Evolutionary conservation across 2,329 filamentous ascomycete genomes (phyloP).

Genomic region (Sporothrix dimorphospora): DNA sequence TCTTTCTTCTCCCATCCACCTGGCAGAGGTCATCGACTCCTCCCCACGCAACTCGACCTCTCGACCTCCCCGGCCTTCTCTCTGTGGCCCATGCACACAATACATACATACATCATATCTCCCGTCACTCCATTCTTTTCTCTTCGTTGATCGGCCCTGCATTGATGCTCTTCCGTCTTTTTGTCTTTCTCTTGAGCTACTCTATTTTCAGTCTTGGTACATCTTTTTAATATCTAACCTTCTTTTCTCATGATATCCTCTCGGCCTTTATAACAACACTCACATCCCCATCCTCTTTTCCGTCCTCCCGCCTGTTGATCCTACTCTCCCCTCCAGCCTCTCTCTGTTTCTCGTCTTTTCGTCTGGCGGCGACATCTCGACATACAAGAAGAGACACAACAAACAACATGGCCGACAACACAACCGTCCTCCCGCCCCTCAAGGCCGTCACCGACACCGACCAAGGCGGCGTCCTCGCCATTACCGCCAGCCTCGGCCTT

Average conservation of each 20-base stretch:
- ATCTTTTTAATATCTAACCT: not conserved
- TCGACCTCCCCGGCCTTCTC: not conserved
- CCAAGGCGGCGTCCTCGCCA: slow-evolving; percentile 46
- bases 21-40: not conserved
- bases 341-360: not conserved
- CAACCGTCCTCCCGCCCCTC: slow-evolving; percentile 40
- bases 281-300: not conserved
- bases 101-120: not conserved
- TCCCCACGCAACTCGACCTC: not conserved
- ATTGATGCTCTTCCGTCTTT: not conserved
- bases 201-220: not conserved
- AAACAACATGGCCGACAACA: slow-evolving; percentile 30
- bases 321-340: not conserved
- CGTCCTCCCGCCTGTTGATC: not conserved
- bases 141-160: slow-evolving; percentile 9
- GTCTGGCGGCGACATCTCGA: not conserved
- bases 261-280: not conserved
- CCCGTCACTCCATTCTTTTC: not conserved
- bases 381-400: not conserved
- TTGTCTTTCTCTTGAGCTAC: not conserved
- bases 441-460: slow-evolving; percentile 43
- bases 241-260: not conserved
- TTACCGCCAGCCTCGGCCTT: slow-evolving; percentile 45
- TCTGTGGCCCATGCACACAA: not conserved
- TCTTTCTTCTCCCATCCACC: not conserved